Base-by-base conservation (phyloP, 768 basidiomycete genomes). In the Hygrocybe punicea region DNA sequence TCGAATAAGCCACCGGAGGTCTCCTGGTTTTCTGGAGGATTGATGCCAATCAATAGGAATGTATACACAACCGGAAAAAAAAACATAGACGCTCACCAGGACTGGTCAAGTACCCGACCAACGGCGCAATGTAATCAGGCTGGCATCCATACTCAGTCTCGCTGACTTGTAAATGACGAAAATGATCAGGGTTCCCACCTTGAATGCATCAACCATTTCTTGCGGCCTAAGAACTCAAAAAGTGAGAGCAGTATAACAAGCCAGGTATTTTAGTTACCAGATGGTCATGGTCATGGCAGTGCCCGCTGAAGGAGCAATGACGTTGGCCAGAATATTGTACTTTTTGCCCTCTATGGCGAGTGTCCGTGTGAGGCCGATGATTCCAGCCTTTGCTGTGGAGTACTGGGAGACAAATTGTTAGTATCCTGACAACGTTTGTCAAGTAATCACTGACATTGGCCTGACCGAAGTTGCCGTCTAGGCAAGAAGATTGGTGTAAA, bases 381-480 rank as follows among this genome's bases (percentile, higher is more conserved):
- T 90, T 19, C 83, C 94, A 56, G 93, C 88, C 71, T 98, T 98
- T 6, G 93, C 97, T 3, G 95, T 86, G 11, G 91, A 87, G 71
- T 98, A 98, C 84, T 89, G 55, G 9, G 24, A 49, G 58, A 39
- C 49, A 3, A 23, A 48, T 47, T 13, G 19, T 35, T 56, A 36
- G 62, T 59, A 4, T 23, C 14, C 55, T 34, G 63, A 29, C 36
- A 52, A 33, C 25, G 19, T 17, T 14, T 29, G 2, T 49, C 35
- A 61, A 46, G 11, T 33, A 8, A 49, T 3, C 33, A 19, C 7
- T 47, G 29, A 85, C 87, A 67, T 96, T 97, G 34, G 91, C 89
- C 71, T 98, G 94, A 21, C 96, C 95, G 67, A 95, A 93, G 75
- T 97, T 93, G 5, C 94, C 94, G 65, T 94, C 93, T 95, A 56